A percentile compares a stretch with the other conserved stretches of the same genome.
Evolutionary conservation across 2,329 filamentous ascomycete species (phyloP).

Genomic region (Sclerotinia minor): DNA sequence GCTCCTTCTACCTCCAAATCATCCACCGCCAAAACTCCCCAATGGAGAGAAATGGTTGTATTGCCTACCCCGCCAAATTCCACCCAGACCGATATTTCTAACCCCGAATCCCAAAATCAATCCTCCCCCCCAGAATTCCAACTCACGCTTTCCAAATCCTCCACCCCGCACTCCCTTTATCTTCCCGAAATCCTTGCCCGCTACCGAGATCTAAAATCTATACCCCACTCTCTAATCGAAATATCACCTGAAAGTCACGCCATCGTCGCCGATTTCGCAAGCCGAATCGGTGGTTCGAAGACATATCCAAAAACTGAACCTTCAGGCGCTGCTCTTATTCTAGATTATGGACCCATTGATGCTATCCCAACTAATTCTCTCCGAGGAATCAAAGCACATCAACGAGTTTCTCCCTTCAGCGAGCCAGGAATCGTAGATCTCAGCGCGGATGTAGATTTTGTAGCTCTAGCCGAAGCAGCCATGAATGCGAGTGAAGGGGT

Average conservation of each 20-base stretch:
- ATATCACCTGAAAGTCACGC: conserved; percentile 84
- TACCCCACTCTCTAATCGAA: conserved; percentile 74
- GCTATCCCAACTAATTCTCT: conserved; percentile 86
- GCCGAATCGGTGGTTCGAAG: conserved; percentile 72
- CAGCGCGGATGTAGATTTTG: conserved; percentile 91
- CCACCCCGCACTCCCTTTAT: conserved; percentile 81
- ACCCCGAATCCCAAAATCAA: conserved; percentile 51
- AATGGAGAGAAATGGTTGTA: conserved; percentile 84
- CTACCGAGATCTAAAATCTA: conserved; percentile 71
- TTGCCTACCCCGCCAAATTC: conserved; percentile 61
- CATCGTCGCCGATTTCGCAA: conserved; percentile 78
- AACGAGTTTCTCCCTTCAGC: conserved; percentile 74
- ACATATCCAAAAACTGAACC: conserved; percentile 58
- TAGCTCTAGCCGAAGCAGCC: conserved; percentile 79
- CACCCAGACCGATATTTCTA: conserved; percentile 55
- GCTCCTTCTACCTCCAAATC: conserved; percentile 36
- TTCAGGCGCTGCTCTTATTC: conserved; percentile 85
- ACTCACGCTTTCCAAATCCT: conserved; percentile 70
- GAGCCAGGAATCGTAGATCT: conserved; percentile 83
- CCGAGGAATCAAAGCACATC: conserved; percentile 80
- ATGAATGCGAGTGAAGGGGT: conserved; percentile 73
- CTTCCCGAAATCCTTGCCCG: conserved; percentile 79
- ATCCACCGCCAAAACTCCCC: conserved; percentile 46
- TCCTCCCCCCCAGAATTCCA: conserved; percentile 77
- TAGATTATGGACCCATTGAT: conserved; percentile 85